These are phyloP conservation scores for Alternaria longipes DNA, from an alignment of 2,329 filamentous ascomycete genomes.

Conservation along the genomic window DNA sequence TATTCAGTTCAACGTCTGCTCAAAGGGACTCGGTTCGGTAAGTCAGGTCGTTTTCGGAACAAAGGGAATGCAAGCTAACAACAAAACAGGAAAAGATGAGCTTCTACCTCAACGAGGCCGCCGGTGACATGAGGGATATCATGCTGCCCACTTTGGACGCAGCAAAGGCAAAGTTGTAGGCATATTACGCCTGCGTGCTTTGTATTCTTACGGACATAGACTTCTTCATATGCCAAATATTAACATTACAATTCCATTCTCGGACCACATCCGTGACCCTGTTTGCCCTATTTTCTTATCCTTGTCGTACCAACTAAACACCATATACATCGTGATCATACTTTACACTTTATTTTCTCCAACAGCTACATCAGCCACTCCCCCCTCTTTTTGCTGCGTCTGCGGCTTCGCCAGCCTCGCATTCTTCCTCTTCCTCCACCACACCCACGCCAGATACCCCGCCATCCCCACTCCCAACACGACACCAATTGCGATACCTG, in stretches of 20 bases:
- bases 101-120: conserved; percentile 94
- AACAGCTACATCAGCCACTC: not conserved
- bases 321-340: not conserved
- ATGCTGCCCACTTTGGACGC: conserved; percentile 80
- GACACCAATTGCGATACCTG: not conserved
- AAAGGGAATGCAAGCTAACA: conserved; percentile 23
- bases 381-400: not conserved
- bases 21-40: conserved; percentile 83
- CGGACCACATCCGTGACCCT: not conserved
- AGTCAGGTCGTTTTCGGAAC: conserved; percentile 18
- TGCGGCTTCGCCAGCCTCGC: not conserved
- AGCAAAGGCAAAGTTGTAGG: conserved; percentile 87
- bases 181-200: not conserved
- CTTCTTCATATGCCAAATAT: not conserved
- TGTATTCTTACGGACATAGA: not conserved
- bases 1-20: conserved; percentile 97
- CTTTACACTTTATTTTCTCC: not conserved
- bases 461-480: not conserved
- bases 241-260: not conserved
- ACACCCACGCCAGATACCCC: not conserved
- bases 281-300: not conserved
- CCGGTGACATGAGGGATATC: conserved; percentile 86
- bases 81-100: conserved; percentile 77
- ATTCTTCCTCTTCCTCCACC: not conserved
- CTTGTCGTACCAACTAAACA: not conserved